phyloP scores from a whole-genome alignment of 495 filamentous ascomycete species.

The Tuber magnatum region DNA sequence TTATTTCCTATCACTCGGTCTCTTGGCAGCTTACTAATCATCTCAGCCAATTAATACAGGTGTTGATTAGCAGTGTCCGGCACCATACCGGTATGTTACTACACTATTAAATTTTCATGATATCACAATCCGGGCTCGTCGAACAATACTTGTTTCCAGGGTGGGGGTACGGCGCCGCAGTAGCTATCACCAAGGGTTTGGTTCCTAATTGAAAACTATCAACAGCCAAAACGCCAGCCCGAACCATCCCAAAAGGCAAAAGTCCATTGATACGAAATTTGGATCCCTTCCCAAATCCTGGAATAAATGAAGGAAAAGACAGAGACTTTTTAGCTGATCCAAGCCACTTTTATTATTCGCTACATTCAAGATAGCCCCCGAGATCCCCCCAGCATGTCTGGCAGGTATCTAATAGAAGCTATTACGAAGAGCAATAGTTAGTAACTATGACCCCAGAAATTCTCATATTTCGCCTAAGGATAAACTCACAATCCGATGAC shows the following conservation, averaged over 20 bases:
- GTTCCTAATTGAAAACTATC: constrained; percentile 6
- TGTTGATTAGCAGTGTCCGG: background rate
- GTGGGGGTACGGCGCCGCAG: background rate
- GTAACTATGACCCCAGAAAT: background rate
- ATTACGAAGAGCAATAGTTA: constrained; percentile 15
- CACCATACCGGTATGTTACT: too few species aligned
- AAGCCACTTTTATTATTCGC: background rate
- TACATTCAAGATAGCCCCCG: background rate
- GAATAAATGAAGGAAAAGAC: background rate
- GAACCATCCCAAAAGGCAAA: background rate
- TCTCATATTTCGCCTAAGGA: background rate
- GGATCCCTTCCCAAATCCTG: background rate
- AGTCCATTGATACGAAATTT: constrained; percentile 3
- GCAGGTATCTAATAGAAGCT: constrained; percentile 30
- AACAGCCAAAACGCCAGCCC: constrained; percentile 6
- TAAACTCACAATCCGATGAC: constrained; percentile 40
- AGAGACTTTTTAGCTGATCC: background rate
- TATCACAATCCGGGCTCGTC: background rate
- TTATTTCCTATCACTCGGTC: background rate
- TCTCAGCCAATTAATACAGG: background rate
- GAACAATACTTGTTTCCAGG: background rate
- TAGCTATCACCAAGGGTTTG: background rate
- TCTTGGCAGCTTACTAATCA: background rate
- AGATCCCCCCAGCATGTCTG: background rate
- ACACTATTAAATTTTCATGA: background rate